A percentile compares a stretch with the other conserved stretches of the same genome.
Conservation (phyloP, 805 yeast species). For the Isabelozyma gotoi region DNA sequence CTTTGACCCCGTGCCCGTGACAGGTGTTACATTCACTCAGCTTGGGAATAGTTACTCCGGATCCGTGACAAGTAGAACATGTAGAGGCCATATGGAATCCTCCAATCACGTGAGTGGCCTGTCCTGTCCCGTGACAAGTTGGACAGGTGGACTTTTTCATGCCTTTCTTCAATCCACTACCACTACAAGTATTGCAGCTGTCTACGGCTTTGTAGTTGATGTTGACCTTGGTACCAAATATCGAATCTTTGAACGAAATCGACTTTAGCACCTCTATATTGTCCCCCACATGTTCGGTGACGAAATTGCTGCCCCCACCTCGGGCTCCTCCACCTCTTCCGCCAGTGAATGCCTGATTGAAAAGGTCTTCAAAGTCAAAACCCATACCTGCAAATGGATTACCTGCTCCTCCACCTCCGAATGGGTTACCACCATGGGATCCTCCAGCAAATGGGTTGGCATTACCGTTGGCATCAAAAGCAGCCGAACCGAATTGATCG, state of each 20-base stretch:
- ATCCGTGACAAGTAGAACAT: conserved; percentile 83
- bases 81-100: conserved; percentile 98
- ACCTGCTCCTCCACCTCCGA: conserved; percentile 34
- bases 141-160: conserved; percentile 75
- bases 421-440: conserved; percentile 44
- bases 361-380: conserved; percentile 45
- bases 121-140: conserved; percentile 92
- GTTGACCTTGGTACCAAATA: conserved; percentile 69
- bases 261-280: conserved; percentile 78
- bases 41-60: conserved; percentile 74
- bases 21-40: conserved; percentile 75
- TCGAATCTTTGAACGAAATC: conserved; percentile 80
- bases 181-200: conserved; percentile 76
- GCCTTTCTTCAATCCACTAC: conserved; percentile 81
- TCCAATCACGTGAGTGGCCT: conserved; percentile 80
- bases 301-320: conserved; percentile 46
- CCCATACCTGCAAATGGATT: conserved; percentile 57
- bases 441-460: conserved; percentile 49
- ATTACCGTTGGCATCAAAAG: conserved; percentile 64
- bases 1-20: conserved; percentile 85
- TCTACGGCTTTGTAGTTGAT: conserved; percentile 74
- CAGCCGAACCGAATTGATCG: conserved; percentile 89
- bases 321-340: conserved; percentile 37
- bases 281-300: conserved; percentile 84
- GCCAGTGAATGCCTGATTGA: conserved; percentile 51